Evolutionary conservation across 495 filamentous ascomycete species (phyloP).

Genomic region (Hyaloscypha finlandica): DNA sequence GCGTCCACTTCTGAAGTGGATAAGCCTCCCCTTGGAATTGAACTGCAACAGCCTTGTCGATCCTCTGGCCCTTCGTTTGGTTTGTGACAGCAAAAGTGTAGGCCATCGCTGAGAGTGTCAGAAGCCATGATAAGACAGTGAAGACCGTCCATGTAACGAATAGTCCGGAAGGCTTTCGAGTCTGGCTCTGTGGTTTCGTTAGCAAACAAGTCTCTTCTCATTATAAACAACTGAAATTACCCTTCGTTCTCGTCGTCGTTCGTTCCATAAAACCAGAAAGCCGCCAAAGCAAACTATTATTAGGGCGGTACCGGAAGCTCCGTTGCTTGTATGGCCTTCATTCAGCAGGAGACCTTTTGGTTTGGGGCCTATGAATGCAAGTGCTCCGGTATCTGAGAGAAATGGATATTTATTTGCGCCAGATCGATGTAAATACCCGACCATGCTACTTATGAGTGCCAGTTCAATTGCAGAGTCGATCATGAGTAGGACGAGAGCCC

Average conservation of each 20-base stretch:
- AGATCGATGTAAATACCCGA: constrained; percentile 46
- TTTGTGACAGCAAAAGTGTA: constrained; percentile 50
- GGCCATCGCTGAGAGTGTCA: constrained; percentile 46
- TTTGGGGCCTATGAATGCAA: constrained; percentile 38
- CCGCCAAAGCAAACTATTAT: constrained; percentile 50
- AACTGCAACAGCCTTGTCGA: constrained; percentile 39
- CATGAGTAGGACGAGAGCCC: constrained; percentile 40
- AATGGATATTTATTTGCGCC: constrained; percentile 40
- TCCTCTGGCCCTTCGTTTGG: constrained; percentile 42
- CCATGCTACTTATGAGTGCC: constrained; percentile 49
- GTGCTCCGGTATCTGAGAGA: constrained; percentile 34
- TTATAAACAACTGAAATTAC: not conserved
- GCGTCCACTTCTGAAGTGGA: constrained; percentile 50
- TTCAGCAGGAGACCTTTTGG: constrained; percentile 45
- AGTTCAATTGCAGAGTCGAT: constrained; percentile 48
- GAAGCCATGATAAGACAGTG: constrained; percentile 44
- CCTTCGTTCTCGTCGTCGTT: constrained; percentile 19
- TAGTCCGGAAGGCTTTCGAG: constrained; percentile 24
- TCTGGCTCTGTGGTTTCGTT: constrained; percentile 9
- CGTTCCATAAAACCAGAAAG: constrained; percentile 41
- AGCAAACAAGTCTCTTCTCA: not conserved
- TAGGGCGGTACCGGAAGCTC: constrained; percentile 50
- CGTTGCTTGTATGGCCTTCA: constrained; percentile 53
- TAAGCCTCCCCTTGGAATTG: constrained; percentile 43
- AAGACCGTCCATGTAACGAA: constrained; percentile 45